Conservation (phyloP, 805 yeast genomes). For the Kazachstania martiniae region DNA sequence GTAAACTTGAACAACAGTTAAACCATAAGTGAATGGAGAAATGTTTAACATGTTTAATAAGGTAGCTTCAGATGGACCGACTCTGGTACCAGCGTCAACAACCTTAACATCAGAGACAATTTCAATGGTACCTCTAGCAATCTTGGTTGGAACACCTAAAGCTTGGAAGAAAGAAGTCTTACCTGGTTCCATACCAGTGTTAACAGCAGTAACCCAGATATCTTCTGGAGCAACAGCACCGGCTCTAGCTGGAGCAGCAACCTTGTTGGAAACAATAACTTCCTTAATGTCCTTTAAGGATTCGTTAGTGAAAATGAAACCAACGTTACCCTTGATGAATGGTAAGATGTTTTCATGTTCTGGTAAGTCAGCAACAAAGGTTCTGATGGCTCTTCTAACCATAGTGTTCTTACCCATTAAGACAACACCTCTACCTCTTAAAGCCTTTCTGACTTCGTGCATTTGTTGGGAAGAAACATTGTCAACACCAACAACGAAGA, state of each 20-base stretch:
- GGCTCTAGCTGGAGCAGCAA: constrained; percentile 99
- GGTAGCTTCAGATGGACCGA: constrained; percentile 98
- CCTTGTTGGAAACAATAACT: constrained; percentile 78
- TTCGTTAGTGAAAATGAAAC: constrained; percentile 97
- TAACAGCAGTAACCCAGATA: constrained; percentile 96
- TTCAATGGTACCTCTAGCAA: constrained; percentile 99
- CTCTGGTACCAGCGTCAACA: constrained; percentile 74
- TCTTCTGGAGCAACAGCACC: constrained; percentile 99
- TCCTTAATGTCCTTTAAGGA: constrained; percentile 92
- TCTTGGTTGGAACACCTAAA: constrained; percentile 99
- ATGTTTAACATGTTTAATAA: constrained; percentile 98
- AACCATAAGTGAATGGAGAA: constrained; percentile 99
- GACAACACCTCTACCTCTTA: constrained; percentile 90
- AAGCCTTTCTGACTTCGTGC: constrained; percentile 97
- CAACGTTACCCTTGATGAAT: constrained; percentile 94
- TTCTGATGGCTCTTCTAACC: constrained; percentile 99
- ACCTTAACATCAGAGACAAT: constrained; percentile 95
- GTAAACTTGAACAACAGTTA: constrained; percentile 93
- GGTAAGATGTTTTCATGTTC: constrained; percentile 94
- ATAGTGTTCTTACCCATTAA: constrained; percentile 99
- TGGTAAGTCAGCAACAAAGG: constrained; percentile 86
- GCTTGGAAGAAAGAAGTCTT: constrained; percentile 99
- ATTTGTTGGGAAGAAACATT: constrained; percentile 99
- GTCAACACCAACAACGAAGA: constrained; percentile 99
- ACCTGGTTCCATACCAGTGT: constrained; percentile 99